These are phyloP conservation scores for Tremella fuciformis DNA, from an alignment of 768 basidiomycete genomes.

Conservation along the genomic window DNA sequence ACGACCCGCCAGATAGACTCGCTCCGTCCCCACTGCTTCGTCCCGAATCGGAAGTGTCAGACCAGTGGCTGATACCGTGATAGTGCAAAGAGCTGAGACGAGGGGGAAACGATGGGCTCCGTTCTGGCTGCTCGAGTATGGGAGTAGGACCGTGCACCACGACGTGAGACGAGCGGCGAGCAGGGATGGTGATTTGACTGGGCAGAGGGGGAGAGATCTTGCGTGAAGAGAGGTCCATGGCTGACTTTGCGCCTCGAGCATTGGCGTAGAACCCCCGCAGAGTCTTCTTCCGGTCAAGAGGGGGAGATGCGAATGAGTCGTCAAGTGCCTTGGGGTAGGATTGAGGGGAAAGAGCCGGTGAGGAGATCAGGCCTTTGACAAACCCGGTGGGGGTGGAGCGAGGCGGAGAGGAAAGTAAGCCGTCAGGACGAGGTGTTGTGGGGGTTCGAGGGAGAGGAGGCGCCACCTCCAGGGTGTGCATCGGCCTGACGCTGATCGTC, in stretches of 20 bases:
- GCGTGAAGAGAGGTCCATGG: slow-evolving; percentile 11
- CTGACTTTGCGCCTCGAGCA: slow-evolving; percentile 16
- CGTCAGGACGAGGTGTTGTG: neutral
- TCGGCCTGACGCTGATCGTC: neutral
- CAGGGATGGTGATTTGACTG: neutral
- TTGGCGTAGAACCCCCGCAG: slow-evolving; percentile 12
- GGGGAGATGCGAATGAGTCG: neutral
- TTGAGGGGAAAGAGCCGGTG: too few species aligned
- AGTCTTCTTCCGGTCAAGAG: slow-evolving; percentile 1
- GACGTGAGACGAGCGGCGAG: neutral
- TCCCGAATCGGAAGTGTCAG: slow-evolving; percentile 7
- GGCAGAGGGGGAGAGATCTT: slow-evolving; percentile 1
- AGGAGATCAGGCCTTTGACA: too few species aligned
- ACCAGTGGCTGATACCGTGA: slow-evolving; percentile 8
- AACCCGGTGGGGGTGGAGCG: too few species aligned
- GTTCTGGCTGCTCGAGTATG: neutral
- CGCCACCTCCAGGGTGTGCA: slow-evolving; percentile 4
- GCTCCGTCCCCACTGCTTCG: too few species aligned
- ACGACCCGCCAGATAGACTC: too few species aligned
- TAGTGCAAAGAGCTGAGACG: slow-evolving; percentile 2
- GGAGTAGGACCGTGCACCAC: neutral
- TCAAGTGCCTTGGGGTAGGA: too few species aligned
- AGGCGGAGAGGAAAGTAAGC: neutral
- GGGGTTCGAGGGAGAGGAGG: slow-evolving; percentile 12
- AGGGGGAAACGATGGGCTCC: neutral